Base-by-base conservation (phyloP, 257 asterid species). In the Ligustrum vulgare region DNA sequence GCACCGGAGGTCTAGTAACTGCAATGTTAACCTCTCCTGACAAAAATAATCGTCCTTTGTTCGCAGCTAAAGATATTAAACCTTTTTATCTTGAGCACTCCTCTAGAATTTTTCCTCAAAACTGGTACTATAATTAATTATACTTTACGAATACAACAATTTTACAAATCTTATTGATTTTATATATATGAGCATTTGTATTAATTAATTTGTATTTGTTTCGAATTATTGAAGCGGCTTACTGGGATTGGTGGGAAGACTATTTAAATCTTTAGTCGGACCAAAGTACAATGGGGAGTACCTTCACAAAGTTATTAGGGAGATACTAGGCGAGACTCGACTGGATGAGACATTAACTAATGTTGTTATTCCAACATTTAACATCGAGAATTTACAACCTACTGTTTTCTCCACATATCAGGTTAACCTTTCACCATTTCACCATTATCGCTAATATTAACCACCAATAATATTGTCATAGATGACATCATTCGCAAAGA, bases 1-100 rank as follows among this genome's bases (percentile, higher is more conserved):
- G 96, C 80, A 90, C 96, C 0, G 96, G 96, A 6, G 96, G 96
- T 2, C 79, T 90, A 0, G 84, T 90, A 25, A 83, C 93, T 0
- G 89, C 93, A 11, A 88, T 90, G 96, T 18, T 88, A 16, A 63
- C 93, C 1, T 82, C 93, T 6, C 96, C 96, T 0, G 72, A 82
- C n/a, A n/a, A n/a, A n/a, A n/a, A n/a, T n/a, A n/a, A n/a, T n/a
- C n/a, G n/a, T n/a, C n/a, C n/a, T n/a, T 41, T 86, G 33, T 86
- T 34, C 70, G 77, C 91, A 0, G 93, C 96, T 32, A 87, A 86
- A 69, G 91, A 87, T 43, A 86, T 90, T 68, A 81, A 72, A 3
- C 81, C 85, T 5, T 90, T 87, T 74, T 90, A 86, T 67, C 72
- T 84, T 2, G 69, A 87, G 16, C 70, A 87, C 6, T 36, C 73